Evolutionary conservation across 2,329 filamentous ascomycete genomes (phyloP).

Genomic region (Trichoderma sp.): DNA sequence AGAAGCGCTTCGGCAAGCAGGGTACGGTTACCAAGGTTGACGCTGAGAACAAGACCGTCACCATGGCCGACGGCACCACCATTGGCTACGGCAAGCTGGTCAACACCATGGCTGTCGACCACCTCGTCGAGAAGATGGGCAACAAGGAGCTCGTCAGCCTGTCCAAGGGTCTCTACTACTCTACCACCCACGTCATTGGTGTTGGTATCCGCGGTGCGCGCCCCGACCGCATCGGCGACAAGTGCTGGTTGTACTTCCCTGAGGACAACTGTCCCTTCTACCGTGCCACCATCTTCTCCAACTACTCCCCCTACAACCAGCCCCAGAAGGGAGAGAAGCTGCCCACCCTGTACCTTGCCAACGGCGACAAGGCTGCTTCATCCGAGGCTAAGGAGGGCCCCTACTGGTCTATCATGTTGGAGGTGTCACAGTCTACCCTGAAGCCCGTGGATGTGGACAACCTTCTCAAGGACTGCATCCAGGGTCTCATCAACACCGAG

Average conservation of each 20-base stretch:
- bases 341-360: slow-evolving; percentile 78
- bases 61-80: slow-evolving; percentile 79
- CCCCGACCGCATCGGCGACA: slow-evolving; percentile 96
- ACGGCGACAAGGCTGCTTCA: slow-evolving; percentile 78
- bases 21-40: slow-evolving; percentile 85
- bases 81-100: slow-evolving; percentile 91
- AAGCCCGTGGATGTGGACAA: slow-evolving; percentile 90
- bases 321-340: slow-evolving; percentile 80
- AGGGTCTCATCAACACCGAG: slow-evolving; percentile 95
- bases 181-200: slow-evolving; percentile 94
- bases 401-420: slow-evolving; percentile 99
- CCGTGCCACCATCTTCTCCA: slow-evolving; percentile 99
- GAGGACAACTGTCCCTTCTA: slow-evolving; percentile 99
- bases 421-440: slow-evolving; percentile 93
- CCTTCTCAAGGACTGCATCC: slow-evolving; percentile 86
- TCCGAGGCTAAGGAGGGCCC: slow-evolving; percentile 79
- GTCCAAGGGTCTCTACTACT: slow-evolving; percentile 94
- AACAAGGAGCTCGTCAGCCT: slow-evolving; percentile 80
- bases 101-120: slow-evolving; percentile 95
- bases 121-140: slow-evolving; percentile 82
- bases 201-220: slow-evolving; percentile 90
- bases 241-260: slow-evolving; percentile 99
- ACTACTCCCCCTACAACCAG: slow-evolving; percentile 99
- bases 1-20: slow-evolving; percentile 84
- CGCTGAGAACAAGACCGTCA: slow-evolving; percentile 79